phyloP scores from a whole-genome alignment of 2,329 filamentous ascomycete species.

The Colletotrichum musae region DNA sequence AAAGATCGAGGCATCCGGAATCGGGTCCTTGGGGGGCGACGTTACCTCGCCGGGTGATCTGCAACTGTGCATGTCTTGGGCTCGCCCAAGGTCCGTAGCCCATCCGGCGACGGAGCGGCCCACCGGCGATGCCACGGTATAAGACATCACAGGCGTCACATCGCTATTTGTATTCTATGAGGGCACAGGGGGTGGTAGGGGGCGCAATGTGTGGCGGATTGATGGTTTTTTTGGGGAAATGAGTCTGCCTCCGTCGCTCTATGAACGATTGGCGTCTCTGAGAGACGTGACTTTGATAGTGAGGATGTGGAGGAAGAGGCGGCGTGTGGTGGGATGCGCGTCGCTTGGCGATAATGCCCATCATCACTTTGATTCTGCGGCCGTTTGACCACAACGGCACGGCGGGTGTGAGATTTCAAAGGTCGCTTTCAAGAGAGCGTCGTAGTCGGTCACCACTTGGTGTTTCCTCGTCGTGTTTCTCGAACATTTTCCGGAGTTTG shows the following conservation, averaged over 20 bases:
- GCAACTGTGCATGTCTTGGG: constrained; percentile 22
- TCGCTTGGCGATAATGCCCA: constrained; percentile 8
- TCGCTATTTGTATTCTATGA: no score
- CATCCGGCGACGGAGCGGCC: constrained; percentile 6
- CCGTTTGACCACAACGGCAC: neutral
- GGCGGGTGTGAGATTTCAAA: no score
- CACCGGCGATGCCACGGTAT: constrained; percentile 25
- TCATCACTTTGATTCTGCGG: neutral
- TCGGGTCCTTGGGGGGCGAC: neutral
- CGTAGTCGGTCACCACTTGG: neutral
- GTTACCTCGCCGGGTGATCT: constrained; percentile 24
- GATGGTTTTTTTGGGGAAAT: neutral
- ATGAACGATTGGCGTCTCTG: no score
- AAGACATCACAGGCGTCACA: constrained; percentile 16
- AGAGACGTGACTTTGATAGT: no score
- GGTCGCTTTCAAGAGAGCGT: neutral
- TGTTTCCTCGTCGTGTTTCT: constrained; percentile 11
- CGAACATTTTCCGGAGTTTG: neutral
- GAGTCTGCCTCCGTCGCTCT: no score
- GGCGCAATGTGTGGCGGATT: neutral
- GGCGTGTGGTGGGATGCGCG: neutral
- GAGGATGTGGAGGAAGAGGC: neutral
- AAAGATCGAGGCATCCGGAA: neutral
- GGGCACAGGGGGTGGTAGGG: no score
- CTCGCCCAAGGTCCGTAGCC: neutral